Conservation (phyloP, 768 basidiomycete species). For the Termitomyces sp. region DNA sequence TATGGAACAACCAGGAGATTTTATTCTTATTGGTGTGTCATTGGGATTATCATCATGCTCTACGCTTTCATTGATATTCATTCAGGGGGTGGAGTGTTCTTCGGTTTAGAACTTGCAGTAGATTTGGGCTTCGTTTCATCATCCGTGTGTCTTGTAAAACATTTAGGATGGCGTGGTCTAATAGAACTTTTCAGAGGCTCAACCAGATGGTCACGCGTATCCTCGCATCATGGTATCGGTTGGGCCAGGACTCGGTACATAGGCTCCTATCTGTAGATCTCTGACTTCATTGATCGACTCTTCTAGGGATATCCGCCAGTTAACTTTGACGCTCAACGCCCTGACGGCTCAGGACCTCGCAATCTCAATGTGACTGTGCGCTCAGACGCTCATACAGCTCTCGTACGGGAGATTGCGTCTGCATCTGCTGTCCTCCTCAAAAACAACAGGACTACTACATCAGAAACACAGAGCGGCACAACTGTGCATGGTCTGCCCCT, state of each 20-base stretch:
- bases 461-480: constrained; percentile 24
- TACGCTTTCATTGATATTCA: background rate
- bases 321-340: constrained; percentile 41
- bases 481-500: constrained; percentile 38
- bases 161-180: background rate
- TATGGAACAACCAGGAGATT: constrained; percentile 49
- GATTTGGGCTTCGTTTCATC: constrained; percentile 25
- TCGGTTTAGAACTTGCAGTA: constrained; percentile 26
- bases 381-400: constrained; percentile 36
- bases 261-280: background rate
- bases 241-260: constrained; percentile 40
- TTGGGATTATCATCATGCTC: background rate
- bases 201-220: constrained; percentile 43
- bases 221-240: constrained; percentile 38
- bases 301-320: constrained; percentile 36
- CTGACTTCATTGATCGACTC: background rate
- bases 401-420: constrained; percentile 58
- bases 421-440: constrained; percentile 66
- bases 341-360: constrained; percentile 37
- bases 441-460: constrained; percentile 41
- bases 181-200: constrained; percentile 22
- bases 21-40: constrained; percentile 33
- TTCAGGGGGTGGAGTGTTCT: constrained; percentile 33
- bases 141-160: constrained; percentile 15
- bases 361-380: constrained; percentile 41